Conservation (phyloP, 2,329 filamentous ascomycete species). For the Ceratocystis alfenasii region DNA sequence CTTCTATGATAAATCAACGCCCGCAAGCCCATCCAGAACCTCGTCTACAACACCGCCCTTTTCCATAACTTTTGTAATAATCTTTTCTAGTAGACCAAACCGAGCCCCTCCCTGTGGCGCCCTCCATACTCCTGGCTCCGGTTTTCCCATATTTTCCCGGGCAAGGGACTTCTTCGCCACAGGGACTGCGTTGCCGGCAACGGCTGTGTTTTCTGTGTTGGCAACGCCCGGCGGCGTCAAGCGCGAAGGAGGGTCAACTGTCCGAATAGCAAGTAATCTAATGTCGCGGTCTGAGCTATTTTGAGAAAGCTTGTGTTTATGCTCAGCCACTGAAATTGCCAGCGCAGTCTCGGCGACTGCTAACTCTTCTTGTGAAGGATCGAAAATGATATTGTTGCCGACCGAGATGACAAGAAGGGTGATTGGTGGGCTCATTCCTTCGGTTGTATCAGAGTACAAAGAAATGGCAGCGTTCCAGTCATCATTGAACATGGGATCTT, state of each 20-base stretch:
- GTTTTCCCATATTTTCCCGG: constrained; percentile 29
- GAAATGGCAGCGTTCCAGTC: constrained; percentile 80
- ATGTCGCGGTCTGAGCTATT: constrained; percentile 39
- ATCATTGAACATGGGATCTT: constrained; percentile 95
- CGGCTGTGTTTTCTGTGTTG: constrained; percentile 49
- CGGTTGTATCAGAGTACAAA: constrained; percentile 49
- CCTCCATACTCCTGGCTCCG: constrained; percentile 66
- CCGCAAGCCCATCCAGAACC: constrained; percentile 68
- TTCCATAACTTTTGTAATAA: constrained; percentile 66
- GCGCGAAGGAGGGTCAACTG: constrained; percentile 61
- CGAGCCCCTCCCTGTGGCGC: constrained; percentile 75
- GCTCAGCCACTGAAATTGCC: constrained; percentile 63
- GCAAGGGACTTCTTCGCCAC: constrained; percentile 32
- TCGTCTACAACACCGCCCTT: constrained; percentile 74
- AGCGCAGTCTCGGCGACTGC: constrained; percentile 83
- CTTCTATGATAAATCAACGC: constrained; percentile 52
- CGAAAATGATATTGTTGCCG: constrained; percentile 82
- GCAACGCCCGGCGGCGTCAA: constrained; percentile 60
- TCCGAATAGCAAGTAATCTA: constrained; percentile 55
- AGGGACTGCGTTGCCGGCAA: constrained; percentile 30
- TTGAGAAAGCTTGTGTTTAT: constrained; percentile 25
- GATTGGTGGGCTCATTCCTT: constrained; percentile 56
- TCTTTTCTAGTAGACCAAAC: constrained; percentile 56
- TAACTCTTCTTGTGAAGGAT: constrained; percentile 81
- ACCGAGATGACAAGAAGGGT: constrained; percentile 84